Evolutionary conservation across 345 rosid species (phyloP).

Genomic region (Bretschneidera sinensis): DNA sequence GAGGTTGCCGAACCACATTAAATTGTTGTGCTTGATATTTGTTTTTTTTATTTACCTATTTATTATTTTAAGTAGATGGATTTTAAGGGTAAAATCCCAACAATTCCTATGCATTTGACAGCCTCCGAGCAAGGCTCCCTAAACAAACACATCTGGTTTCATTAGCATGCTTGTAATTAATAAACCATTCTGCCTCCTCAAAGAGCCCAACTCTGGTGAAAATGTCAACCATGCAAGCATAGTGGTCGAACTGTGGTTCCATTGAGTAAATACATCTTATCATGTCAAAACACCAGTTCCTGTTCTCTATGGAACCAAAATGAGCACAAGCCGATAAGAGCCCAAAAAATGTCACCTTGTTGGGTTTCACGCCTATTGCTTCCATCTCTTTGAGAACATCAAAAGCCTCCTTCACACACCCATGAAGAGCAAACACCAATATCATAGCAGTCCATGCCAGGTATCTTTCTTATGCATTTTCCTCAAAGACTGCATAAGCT

Average conservation of each 20-base stretch:
- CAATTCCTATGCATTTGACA: conserved; percentile 54
- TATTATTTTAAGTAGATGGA: conserved; percentile 41
- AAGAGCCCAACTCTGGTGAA: conserved; percentile 47
- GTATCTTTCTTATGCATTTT: conserved; percentile 44
- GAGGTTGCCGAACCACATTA: no score
- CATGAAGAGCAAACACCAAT: conserved; percentile 50
- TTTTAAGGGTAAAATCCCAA: no score
- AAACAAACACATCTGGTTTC: conserved; percentile 51
- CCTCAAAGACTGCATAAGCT: conserved; percentile 39
- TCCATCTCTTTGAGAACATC: conserved; percentile 42
- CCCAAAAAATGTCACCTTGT: conserved; percentile 51
- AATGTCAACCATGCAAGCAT: conserved; percentile 51
- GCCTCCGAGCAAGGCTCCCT: conserved; percentile 61
- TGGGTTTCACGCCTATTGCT: conserved; percentile 37
- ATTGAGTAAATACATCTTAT: conserved; percentile 39
- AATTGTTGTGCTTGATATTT: no score
- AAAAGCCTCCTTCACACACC: conserved; percentile 44
- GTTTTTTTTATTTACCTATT: no score
- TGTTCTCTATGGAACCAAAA: conserved; percentile 46
- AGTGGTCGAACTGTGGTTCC: conserved; percentile 43
- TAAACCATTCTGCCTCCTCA: conserved; percentile 44
- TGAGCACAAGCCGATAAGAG: conserved; percentile 60
- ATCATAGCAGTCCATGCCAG: conserved; percentile 62
- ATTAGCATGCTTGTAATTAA: conserved; percentile 44
- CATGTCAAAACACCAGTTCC: conserved; percentile 36